Evolutionary conservation across 495 filamentous ascomycete species (phyloP), one percentile per base, ranked within the genome.

Genomic region (Usnea hakonensis): DNA sequence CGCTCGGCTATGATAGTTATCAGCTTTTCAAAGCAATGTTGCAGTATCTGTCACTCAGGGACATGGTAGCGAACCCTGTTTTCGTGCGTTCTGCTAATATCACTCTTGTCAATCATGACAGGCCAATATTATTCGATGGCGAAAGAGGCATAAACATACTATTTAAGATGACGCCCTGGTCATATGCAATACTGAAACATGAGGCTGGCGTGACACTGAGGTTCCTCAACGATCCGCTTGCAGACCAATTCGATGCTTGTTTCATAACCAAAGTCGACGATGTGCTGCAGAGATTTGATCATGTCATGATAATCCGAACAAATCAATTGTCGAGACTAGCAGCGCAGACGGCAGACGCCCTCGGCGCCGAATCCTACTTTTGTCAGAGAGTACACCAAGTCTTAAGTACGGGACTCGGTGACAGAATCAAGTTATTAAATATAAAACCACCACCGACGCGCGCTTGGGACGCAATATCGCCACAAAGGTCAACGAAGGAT

Each of bases 21-120:
- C 93, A 98, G 72, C 82, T 97, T 61, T 96, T 98, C 79, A 97
- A 95, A 71, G 91, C 87, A 2, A 85, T 85, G 7, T 69, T 98
- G 48, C 91, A 97, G 72, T 95, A 90, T 69, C 74, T 98, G 21
- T 83, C 89, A 11, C 78, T 80, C 8, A 85, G 78, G 32, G 85
- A 96, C 69, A 71, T 97, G 37, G 71, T 74, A 28, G 83, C 78
- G 43, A 84, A 83, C 41, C 85, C 89, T 3, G 73, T 88, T 35
- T 57, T 85, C 13, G 78, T 90, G 36, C 75, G 72, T 53, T 68
- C 72, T 40, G 67, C 65, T 8, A 71, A 75, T 28, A 64, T 76
- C 30, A 32, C 65, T 13, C 62, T 76, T 40, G 68, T 75, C 5
- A 57, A 66, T 35, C 44, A n/a, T 21, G 73, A 74, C 17, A 66